These are phyloP conservation scores for Erodium maritimum DNA, from an alignment of 345 rosid genomes.

Conservation along the genomic window DNA sequence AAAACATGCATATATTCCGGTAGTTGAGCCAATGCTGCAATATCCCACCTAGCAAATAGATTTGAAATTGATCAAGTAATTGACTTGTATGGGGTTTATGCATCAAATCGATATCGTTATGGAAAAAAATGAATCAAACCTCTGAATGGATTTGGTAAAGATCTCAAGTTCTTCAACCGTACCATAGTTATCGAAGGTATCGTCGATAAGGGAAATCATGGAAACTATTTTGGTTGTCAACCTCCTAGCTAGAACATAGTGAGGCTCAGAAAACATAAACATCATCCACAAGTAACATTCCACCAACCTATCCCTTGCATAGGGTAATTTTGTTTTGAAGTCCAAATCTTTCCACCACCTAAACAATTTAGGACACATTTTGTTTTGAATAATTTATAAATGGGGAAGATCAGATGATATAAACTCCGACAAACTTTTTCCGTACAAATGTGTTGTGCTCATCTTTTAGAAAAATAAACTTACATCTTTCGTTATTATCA, in stretches of 20 bases:
- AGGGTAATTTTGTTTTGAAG: constrained; percentile 7
- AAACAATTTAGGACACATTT: neutral
- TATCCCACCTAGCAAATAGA: constrained; percentile 20
- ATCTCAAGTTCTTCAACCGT: constrained; percentile 15
- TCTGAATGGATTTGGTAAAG: neutral
- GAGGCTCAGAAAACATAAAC: constrained; percentile 6
- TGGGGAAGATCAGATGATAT: too few species aligned
- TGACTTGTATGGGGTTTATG: too few species aligned
- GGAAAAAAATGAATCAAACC: too few species aligned
- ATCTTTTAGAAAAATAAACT: too few species aligned
- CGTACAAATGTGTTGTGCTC: too few species aligned
- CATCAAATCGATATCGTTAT: too few species aligned
- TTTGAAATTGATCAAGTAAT: too few species aligned
- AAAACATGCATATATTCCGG: constrained; percentile 4
- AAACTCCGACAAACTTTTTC: too few species aligned
- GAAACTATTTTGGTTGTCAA: constrained; percentile 3
- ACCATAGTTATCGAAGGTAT: constrained; percentile 18
- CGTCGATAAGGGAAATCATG: constrained; percentile 15
- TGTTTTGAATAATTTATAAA: too few species aligned
- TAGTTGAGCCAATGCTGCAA: constrained; percentile 9
- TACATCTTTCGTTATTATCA: too few species aligned
- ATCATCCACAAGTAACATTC: constrained; percentile 12
- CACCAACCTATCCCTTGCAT: constrained; percentile 12
- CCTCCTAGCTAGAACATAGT: constrained; percentile 2
- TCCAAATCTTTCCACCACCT: constrained; percentile 19